Evolutionary conservation across 2,329 filamentous ascomycete species (phyloP).

Genomic region (Clonostachys rhizophaga): DNA sequence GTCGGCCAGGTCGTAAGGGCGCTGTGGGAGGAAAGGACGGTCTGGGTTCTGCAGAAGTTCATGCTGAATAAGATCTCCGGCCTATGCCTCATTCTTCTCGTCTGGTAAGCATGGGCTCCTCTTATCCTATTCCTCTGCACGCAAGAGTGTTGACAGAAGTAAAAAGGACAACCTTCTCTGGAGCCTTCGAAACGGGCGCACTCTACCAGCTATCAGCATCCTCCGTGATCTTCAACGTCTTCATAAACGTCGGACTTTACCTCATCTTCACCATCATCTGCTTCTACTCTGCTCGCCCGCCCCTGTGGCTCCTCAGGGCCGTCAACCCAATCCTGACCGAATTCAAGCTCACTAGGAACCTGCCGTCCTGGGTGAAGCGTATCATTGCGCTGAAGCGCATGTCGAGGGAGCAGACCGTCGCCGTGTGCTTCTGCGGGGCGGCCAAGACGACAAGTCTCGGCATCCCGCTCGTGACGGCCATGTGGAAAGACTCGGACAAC

Average conservation of each 20-base stretch:
- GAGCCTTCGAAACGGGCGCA: conserved; percentile 59
- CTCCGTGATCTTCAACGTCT: conserved; percentile 62
- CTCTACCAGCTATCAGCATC: conserved; percentile 51
- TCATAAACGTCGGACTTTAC: conserved; percentile 63
- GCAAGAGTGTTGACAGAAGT: background rate
- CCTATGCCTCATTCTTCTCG: conserved; percentile 38
- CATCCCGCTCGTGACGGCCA: conserved; percentile 63
- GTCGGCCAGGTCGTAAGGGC: conserved; percentile 57
- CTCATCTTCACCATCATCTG: conserved; percentile 59
- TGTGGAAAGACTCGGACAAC: conserved; percentile 55
- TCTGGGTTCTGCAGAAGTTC: conserved; percentile 47
- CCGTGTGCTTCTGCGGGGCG: conserved; percentile 68
- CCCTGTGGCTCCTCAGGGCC: conserved; percentile 18
- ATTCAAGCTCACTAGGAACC: conserved; percentile 15
- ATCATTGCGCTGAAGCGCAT: conserved; percentile 45
- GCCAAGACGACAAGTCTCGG: conserved; percentile 70
- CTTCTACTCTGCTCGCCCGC: conserved; percentile 42
- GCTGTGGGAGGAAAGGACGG: conserved; percentile 42
- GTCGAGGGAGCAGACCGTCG: conserved; percentile 57
- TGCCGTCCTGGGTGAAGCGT: conserved; percentile 17
- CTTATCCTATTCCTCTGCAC: background rate
- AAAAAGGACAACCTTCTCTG: conserved; percentile 65
- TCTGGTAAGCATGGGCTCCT: conserved; percentile 30
- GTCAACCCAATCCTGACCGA: conserved; percentile 26
- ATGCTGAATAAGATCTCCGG: conserved; percentile 44